Base-by-base conservation (phyloP, 2,329 filamentous ascomycete genomes). In the Sarocladiaceae sp. region DNA sequence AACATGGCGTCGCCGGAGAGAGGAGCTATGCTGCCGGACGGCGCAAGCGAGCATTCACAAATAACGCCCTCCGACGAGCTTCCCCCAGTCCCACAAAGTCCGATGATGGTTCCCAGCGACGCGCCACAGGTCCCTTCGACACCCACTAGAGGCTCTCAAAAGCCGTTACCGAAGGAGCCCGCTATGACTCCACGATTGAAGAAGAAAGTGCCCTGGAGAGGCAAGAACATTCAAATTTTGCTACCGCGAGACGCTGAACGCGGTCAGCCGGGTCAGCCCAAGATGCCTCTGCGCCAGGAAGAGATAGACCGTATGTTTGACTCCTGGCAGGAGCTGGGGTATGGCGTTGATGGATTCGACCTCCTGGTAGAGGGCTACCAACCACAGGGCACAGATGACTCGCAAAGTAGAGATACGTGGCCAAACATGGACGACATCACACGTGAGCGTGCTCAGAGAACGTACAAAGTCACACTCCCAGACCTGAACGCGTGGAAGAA, bases 121-220 rank as follows among this genome's bases (percentile, higher is more conserved):
- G 60, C 66, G 33, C 57, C 51, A 44, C 64, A 57, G 55, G 54
- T 56, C 23, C 68, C 69, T 18, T 57, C 56, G 11, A 71, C 71
- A 1, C 71, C 71, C 3, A 62, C 59, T n/a, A 69, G 66, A 52
- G 59, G 59, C 31, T 59, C 56, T 10, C 63, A 69, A 17, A 72
- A 68, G 56, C 62, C 66, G 39, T 57, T 70, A 13, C 66, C 69
- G 1, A 71, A 69, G 50, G 70, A 71, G 23, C 63, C 69, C 5
- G 65, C 69, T 2, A 65, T 70, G 44, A 79, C 79, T 5, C 80
- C 81, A n/a, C 72, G 81, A 12, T 57, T 80, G 7, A 88, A 80
- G 70, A 91, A 88, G 65, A 89, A 86, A 69, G 75, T 92, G 2
- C 77, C 79, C 42, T 91, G 87, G 86, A 86, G 79, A 61, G 86